These are phyloP conservation scores for Apiospora pterosperma DNA, from an alignment of 2,329 filamentous ascomycete genomes.

Conservation along the genomic window DNA sequence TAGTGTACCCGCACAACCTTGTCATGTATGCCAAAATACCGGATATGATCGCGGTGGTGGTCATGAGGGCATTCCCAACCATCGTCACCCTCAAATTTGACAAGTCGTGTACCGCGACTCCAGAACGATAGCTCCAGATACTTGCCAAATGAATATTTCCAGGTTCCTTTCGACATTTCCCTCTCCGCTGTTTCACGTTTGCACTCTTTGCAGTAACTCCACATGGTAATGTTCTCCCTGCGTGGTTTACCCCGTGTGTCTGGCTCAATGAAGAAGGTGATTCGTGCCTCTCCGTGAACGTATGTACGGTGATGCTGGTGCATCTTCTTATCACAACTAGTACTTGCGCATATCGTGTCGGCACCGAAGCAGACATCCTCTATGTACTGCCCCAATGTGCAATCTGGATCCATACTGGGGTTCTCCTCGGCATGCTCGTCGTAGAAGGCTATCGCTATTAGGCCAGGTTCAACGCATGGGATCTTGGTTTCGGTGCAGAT, in stretches of 20 bases:
- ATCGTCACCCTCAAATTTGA: slow-evolving; percentile 52
- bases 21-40: slow-evolving; percentile 88
- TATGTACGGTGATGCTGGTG: slow-evolving; percentile 93
- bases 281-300: slow-evolving; percentile 90
- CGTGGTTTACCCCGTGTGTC: slow-evolving; percentile 42
- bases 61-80: slow-evolving; percentile 72
- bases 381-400: slow-evolving; percentile 90
- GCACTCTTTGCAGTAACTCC: slow-evolving; percentile 93
- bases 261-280: slow-evolving; percentile 85
- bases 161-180: slow-evolving; percentile 89
- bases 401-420: slow-evolving; percentile 74
- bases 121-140: slow-evolving; percentile 98
- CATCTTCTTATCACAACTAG: slow-evolving; percentile 86
- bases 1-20: slow-evolving; percentile 87
- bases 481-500: slow-evolving; percentile 93
- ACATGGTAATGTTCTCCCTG: slow-evolving; percentile 81
- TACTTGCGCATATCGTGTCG: slow-evolving; percentile 73
- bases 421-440: slow-evolving; percentile 72
- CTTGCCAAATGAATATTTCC: slow-evolving; percentile 98
- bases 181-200: slow-evolving; percentile 85
- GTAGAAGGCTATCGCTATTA: slow-evolving; percentile 91
- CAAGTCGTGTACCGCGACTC: slow-evolving; percentile 77
- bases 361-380: slow-evolving; percentile 81
- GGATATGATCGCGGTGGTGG: slow-evolving; percentile 84
- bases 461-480: slow-evolving; percentile 84